A percentile compares a stretch with the other conserved stretches of the same genome.
These are phyloP conservation scores for Solanum chilense DNA, from an alignment of 257 asterid genomes.

Conservation along the genomic window DNA sequence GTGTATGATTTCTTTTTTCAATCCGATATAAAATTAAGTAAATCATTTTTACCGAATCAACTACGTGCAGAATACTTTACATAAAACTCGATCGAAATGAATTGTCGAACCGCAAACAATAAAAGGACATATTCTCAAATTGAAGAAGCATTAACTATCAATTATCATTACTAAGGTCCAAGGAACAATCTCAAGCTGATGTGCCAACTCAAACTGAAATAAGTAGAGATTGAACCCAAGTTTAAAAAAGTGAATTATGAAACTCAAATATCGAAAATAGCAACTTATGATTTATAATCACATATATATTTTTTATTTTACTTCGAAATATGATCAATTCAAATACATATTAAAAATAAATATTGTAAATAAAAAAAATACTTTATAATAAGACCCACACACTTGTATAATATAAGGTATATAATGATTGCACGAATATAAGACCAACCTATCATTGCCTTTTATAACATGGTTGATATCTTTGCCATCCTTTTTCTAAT, in stretches of 20 bases:
- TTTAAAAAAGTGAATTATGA: too few relatives aligned
- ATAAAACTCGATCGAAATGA: rapidly evolving
- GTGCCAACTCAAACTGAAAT: neutral
- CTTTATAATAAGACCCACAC: neutral
- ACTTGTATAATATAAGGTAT: neutral
- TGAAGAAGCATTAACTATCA: neutral
- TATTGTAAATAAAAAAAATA: too few relatives aligned
- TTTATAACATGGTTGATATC: conserved; percentile 16
- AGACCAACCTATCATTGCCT: conserved; percentile 48
- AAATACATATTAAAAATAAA: too few relatives aligned
- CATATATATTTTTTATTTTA: too few relatives aligned
- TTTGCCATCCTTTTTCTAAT: neutral
- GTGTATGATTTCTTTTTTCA: neutral
- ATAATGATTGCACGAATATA: conserved; percentile 31
- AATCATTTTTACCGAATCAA: too few relatives aligned
- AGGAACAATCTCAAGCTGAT: neutral
- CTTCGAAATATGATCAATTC: too few relatives aligned
- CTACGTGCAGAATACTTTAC: too few relatives aligned
- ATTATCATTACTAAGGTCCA: neutral
- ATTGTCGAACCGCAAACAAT: rapidly evolving
- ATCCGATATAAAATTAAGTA: neutral
- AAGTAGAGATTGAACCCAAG: neutral
- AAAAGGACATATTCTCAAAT: too few relatives aligned
- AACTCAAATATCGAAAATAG: too few relatives aligned
- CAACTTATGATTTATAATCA: neutral